These are phyloP conservation scores for Aspergillus fumigatus DNA, from an alignment of 2,329 filamentous ascomycete species.

Conservation along the genomic window DNA sequence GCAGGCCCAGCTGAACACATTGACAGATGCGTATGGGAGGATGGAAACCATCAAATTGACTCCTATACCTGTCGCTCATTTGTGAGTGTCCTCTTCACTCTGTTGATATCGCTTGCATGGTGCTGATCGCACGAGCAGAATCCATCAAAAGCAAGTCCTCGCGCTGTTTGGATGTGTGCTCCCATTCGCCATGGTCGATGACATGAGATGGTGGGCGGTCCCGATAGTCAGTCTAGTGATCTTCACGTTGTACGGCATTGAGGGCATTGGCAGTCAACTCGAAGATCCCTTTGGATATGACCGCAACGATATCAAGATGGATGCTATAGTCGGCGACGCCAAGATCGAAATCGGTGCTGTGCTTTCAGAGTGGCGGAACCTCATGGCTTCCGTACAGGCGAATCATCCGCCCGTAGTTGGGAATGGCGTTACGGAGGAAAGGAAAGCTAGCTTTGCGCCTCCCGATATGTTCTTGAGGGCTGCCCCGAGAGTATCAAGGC, in stretches of 20 bases:
- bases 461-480: slow-evolving; percentile 30
- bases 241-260: slow-evolving; percentile 62
- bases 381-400: slow-evolving; percentile 16
- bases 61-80: slow-evolving; percentile 59
- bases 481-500: slow-evolving; percentile 10
- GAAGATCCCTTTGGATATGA: slow-evolving; percentile 65
- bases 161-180: slow-evolving; percentile 57
- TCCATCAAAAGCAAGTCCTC: slow-evolving; percentile 61
- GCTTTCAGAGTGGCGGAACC: slow-evolving; percentile 53
- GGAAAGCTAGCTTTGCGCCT: slow-evolving; percentile 14
- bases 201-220: slow-evolving; percentile 60
- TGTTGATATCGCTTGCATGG: not conserved
- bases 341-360: slow-evolving; percentile 55
- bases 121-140: slow-evolving; percentile 32
- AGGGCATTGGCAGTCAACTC: slow-evolving; percentile 59
- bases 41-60: slow-evolving; percentile 65
- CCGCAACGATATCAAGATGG: slow-evolving; percentile 64
- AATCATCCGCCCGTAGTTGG: slow-evolving; percentile 4
- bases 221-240: slow-evolving; percentile 56
- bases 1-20: slow-evolving; percentile 52
- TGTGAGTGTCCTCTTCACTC: slow-evolving; percentile 30
- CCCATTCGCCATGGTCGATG: slow-evolving; percentile 60
- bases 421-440: slow-evolving; percentile 6
- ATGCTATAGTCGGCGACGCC: slow-evolving; percentile 59
- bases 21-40: slow-evolving; percentile 56